Percentiles rank a stretch among this genome's conserved stretches.
Evolutionary conservation across 169 alveolate genomes (phyloP).

Genomic region (Perkinsus olseni): DNA sequence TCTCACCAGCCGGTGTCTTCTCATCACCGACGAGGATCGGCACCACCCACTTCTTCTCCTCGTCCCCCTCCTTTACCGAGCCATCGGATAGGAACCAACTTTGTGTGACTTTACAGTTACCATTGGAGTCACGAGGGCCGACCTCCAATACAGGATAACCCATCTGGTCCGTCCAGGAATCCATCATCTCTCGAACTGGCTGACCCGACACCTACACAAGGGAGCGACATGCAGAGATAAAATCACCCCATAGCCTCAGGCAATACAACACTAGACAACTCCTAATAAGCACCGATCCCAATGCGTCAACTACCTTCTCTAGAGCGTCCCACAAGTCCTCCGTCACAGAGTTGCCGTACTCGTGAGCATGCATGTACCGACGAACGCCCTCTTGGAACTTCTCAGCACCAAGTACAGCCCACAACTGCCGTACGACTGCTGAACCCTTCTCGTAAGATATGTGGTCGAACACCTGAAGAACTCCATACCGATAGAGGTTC

Average conservation of each 20-base stretch:
- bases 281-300: too few species aligned
- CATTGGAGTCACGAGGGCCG: not conserved
- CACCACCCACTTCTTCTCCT: not conserved
- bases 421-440: conserved; percentile 53
- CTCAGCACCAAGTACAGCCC: conserved; percentile 42
- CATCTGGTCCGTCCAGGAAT: conserved; percentile 31
- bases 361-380: conserved; percentile 17
- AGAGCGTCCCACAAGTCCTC: conserved; percentile 21
- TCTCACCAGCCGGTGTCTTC: not conserved
- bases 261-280: too few species aligned
- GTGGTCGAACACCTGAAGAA: conserved; percentile 51
- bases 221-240: too few species aligned
- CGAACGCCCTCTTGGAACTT: conserved; percentile 29
- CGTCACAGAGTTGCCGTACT: conserved; percentile 19
- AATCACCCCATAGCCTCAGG: too few species aligned
- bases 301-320: conserved; percentile 18
- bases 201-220: conserved; percentile 1
- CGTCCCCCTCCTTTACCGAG: not conserved
- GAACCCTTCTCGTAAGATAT: conserved; percentile 72
- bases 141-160: conserved; percentile 10
- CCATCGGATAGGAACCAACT: conserved; percentile 1
- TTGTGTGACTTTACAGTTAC: not conserved
- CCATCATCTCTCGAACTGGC: conserved; percentile 32
- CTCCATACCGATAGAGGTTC: not conserved
- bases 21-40: not conserved